A percentile compares a stretch with the other conserved stretches of the same genome.
phyloP scores from a whole-genome alignment of 1,284 basidiomycete genomes.

The Clitocybe nebularis region DNA sequence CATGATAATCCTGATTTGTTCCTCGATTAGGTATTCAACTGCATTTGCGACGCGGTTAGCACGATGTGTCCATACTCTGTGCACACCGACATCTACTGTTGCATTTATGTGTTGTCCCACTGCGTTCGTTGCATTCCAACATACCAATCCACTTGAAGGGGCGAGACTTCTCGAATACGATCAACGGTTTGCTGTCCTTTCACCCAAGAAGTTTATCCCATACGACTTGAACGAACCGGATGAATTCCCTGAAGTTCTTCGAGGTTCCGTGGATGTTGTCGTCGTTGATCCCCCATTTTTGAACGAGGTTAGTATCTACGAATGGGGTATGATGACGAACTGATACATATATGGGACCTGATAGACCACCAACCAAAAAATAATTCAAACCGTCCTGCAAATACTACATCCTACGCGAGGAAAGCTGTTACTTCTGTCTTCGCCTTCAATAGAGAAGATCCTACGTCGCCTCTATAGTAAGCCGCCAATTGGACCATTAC shows the following conservation, averaged over 20 bases:
- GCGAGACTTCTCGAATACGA: slow-evolving; percentile 38
- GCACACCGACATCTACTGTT: slow-evolving; percentile 28
- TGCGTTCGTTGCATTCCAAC: slow-evolving; percentile 40
- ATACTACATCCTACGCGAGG: slow-evolving; percentile 32
- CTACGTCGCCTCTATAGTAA: slow-evolving; percentile 30
- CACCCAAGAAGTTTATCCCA: slow-evolving; percentile 32
- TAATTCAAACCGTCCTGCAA: slow-evolving; percentile 31
- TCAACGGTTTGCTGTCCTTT: slow-evolving; percentile 34
- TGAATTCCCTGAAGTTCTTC: slow-evolving; percentile 27
- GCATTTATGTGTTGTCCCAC: slow-evolving; percentile 43
- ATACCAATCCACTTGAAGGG: slow-evolving; percentile 26
- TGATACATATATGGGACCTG: neutral
- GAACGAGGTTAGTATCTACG: slow-evolving; percentile 31
- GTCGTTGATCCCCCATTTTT: slow-evolving; percentile 41
- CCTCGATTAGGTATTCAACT: slow-evolving; percentile 42
- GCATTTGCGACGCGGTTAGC: slow-evolving; percentile 34
- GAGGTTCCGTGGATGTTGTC: slow-evolving; percentile 30
- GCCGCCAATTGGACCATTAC: slow-evolving; percentile 33
- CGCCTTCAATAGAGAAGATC: slow-evolving; percentile 30
- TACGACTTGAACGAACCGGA: slow-evolving; percentile 41
- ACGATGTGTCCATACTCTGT: slow-evolving; percentile 26
- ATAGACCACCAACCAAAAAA: slow-evolving; percentile 35
- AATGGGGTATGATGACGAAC: neutral
- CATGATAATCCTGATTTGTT: slow-evolving; percentile 1
- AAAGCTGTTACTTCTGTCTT: slow-evolving; percentile 37